Evolutionary conservation across 495 filamentous ascomycete genomes (phyloP).

Genomic region (Penicillium mononematosum): DNA sequence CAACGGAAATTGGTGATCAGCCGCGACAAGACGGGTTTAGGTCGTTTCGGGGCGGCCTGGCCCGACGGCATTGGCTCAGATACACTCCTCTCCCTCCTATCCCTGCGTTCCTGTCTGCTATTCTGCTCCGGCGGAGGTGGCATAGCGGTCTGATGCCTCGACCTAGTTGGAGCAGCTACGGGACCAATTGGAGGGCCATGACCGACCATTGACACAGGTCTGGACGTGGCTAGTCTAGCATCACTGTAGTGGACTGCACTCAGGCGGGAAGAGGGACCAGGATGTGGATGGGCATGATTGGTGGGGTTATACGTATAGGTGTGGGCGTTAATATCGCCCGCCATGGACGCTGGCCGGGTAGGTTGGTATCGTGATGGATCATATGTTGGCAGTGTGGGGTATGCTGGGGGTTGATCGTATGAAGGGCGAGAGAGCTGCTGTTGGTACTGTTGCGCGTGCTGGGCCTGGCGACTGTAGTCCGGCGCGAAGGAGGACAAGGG

Average conservation of each 20-base stretch:
- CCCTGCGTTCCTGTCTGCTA: conserved; percentile 5
- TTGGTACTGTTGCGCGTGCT: conserved; percentile 6
- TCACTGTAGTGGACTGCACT: conserved; percentile 26
- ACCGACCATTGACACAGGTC: conserved; percentile 7
- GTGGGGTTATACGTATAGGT: conserved; percentile 8
- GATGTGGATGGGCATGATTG: background rate
- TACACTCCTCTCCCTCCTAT: conserved; percentile 20
- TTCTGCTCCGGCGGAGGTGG: conserved; percentile 10
- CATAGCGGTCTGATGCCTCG: conserved; percentile 17
- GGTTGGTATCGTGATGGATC: conserved; percentile 35
- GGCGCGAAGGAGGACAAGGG: conserved; percentile 34
- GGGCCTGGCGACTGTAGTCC: conserved; percentile 22
- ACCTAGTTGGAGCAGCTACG: background rate
- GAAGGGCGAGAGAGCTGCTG: conserved; percentile 23
- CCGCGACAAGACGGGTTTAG: conserved; percentile 41
- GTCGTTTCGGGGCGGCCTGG: conserved; percentile 22
- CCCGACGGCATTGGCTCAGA: conserved; percentile 26
- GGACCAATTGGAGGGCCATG: background rate
- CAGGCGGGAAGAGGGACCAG: conserved; percentile 24
- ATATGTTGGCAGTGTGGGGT: conserved; percentile 28
- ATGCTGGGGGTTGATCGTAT: conserved; percentile 22
- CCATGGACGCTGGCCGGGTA: conserved; percentile 18
- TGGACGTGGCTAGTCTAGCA: conserved; percentile 20
- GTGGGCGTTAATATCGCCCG: background rate
- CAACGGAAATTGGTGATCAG: conserved; percentile 42